Evolutionary conservation across 179 eudicot species (phyloP).

Genomic region (Gypsophila paniculata): DNA sequence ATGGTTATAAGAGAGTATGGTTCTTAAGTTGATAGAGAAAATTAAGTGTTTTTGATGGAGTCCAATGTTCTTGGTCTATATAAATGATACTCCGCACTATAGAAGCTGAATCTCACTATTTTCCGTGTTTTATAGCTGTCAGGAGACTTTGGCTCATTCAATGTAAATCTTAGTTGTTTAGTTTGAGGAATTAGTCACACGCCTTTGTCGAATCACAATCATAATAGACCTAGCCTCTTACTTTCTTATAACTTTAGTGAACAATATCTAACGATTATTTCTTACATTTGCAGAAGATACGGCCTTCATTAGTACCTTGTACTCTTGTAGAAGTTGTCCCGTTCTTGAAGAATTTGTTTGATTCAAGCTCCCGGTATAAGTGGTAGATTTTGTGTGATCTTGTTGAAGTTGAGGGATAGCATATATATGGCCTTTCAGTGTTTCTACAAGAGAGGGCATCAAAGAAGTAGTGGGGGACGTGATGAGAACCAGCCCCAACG

Average conservation of each 20-base stretch:
- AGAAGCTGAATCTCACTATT: constrained; percentile 15
- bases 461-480: constrained; percentile 26
- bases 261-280: not conserved
- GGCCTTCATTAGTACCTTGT: not conserved
- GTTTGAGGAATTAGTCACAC: not conserved
- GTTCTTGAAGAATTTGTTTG: constrained; percentile 7
- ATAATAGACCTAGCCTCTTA: constrained; percentile 7
- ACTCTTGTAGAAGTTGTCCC: constrained; percentile 4
- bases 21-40: constrained; percentile 13
- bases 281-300: constrained; percentile 20
- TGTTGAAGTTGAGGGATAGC: constrained; percentile 6
- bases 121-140: not conserved
- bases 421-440: constrained; percentile 49
- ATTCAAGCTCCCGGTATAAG: constrained; percentile 19
- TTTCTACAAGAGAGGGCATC: constrained; percentile 41
- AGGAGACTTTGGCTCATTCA: constrained; percentile 5
- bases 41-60: not conserved
- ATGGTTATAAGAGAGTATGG: not conserved
- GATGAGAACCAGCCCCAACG: constrained; percentile 31
- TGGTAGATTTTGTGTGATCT: constrained; percentile 16
- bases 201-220: no score
- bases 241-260: not conserved
- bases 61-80: constrained; percentile 5
- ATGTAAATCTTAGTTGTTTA: constrained; percentile 11
- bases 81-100: not conserved